Evolutionary conservation across 1,284 basidiomycete genomes (phyloP).

Genomic region (Tylopilus sp.): DNA sequence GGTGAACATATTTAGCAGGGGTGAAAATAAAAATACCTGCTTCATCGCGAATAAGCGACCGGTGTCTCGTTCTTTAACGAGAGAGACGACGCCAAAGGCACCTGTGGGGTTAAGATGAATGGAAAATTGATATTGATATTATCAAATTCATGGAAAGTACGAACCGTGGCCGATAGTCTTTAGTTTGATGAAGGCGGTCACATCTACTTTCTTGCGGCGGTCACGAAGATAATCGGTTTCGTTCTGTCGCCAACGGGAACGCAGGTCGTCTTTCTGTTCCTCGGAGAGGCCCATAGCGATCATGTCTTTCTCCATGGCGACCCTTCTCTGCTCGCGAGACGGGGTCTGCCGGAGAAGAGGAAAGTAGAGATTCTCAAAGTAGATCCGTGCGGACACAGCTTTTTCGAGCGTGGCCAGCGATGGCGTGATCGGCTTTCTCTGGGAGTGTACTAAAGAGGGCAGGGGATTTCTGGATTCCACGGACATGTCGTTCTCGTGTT

Average conservation of each 20-base stretch:
- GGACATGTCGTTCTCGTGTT: conserved; percentile 49
- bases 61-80: conserved; percentile 78
- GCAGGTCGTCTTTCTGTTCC: conserved; percentile 64
- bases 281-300: conserved; percentile 65
- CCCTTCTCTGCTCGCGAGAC: conserved; percentile 76
- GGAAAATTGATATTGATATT: conserved; percentile 19
- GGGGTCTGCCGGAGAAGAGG: conserved; percentile 80
- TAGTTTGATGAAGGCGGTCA: conserved; percentile 81
- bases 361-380: conserved; percentile 95
- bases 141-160: conserved; percentile 31
- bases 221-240: conserved; percentile 89
- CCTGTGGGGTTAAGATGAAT: conserved; percentile 45
- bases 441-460: conserved; percentile 22
- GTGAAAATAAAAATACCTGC: conserved; percentile 56
- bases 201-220: conserved; percentile 74
- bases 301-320: conserved; percentile 87
- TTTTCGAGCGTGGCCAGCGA: conserved; percentile 89
- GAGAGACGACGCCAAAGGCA: conserved; percentile 93
- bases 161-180: conserved; percentile 94
- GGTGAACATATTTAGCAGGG: conserved; percentile 27
- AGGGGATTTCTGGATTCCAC: conserved; percentile 9
- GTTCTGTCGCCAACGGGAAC: conserved; percentile 77
- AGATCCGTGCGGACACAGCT: conserved; percentile 87
- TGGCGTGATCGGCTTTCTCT: conserved; percentile 61
- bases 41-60: conserved; percentile 94